phyloP scores from a whole-genome alignment of 495 filamentous ascomycete species.

The Penicillium herquei region DNA sequence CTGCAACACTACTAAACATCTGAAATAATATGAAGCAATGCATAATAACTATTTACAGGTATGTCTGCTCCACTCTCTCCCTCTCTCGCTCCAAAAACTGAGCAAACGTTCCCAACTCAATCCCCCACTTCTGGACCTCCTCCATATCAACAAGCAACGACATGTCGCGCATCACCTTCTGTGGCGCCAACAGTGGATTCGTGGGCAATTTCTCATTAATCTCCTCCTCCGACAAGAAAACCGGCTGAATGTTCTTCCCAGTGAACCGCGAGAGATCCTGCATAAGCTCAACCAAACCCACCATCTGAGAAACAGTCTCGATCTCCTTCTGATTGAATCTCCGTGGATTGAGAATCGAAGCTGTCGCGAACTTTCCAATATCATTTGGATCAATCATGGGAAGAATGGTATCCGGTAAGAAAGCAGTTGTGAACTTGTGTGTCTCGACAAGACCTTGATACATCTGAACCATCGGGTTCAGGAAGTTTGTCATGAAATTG shows the following conservation, averaged over 20 bases:
- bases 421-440: slow-evolving; percentile 33
- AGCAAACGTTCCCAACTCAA: slow-evolving; percentile 33
- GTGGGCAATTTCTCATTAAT: slow-evolving; percentile 18
- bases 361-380: slow-evolving; percentile 45
- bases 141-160: slow-evolving; percentile 34
- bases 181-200: slow-evolving; percentile 32
- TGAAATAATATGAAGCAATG: no score
- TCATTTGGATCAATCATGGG: slow-evolving; percentile 47
- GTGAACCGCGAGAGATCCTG: slow-evolving; percentile 26
- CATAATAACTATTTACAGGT: slow-evolving; percentile 7
- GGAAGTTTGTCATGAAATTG: slow-evolving; percentile 52
- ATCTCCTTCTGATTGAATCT: slow-evolving; percentile 38
- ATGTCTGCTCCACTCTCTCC: slow-evolving; percentile 15
- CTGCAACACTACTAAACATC: no score
- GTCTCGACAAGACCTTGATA: slow-evolving; percentile 36
- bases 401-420: slow-evolving; percentile 27
- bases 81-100: slow-evolving; percentile 39
- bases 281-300: slow-evolving; percentile 31
- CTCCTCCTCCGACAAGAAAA: slow-evolving; percentile 41
- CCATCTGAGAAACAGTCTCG: slow-evolving; percentile 36
- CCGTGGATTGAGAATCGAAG: slow-evolving; percentile 39
- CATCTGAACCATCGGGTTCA: slow-evolving; percentile 33
- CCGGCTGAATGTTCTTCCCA: slow-evolving; percentile 30
- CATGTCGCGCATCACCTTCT: slow-evolving; percentile 31
- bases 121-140: slow-evolving; percentile 28